Conservation (phyloP, 2,329 filamentous ascomycete genomes). For the Coniochaeta sp. region DNA sequence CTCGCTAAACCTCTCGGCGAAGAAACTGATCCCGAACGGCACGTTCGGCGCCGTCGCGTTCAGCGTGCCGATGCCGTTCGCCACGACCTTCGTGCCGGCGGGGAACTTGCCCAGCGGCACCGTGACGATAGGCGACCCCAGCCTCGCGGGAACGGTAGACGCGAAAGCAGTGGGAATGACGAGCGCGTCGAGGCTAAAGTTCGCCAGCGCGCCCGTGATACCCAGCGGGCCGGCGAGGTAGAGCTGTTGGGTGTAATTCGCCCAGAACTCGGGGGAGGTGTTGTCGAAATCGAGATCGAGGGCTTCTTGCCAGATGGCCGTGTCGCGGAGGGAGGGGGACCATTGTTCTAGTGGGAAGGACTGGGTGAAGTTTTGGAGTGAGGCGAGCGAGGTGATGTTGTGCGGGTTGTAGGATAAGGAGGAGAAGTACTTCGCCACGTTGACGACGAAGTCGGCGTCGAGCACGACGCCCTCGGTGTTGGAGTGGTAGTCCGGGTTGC, state of each 20-base stretch:
- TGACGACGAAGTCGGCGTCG: slow-evolving; percentile 47
- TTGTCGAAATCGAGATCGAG: slow-evolving; percentile 48
- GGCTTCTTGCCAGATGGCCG: slow-evolving; percentile 44
- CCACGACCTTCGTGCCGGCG: background rate
- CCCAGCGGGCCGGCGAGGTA: slow-evolving; percentile 37
- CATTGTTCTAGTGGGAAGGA: slow-evolving; percentile 44
- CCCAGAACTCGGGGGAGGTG: slow-evolving; percentile 48
- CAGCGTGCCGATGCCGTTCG: background rate
- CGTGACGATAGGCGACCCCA: background rate
- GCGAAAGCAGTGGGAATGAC: background rate
- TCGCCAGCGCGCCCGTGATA: background rate
- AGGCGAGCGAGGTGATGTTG: slow-evolving; percentile 41
- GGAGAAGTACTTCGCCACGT: slow-evolving; percentile 48
- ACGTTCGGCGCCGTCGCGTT: background rate
- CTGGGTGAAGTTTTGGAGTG: slow-evolving; percentile 50
- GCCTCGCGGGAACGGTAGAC: slow-evolving; percentile 17
- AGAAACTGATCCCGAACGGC: slow-evolving; percentile 51
- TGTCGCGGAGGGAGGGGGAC: slow-evolving; percentile 44
- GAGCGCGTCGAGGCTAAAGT: background rate
- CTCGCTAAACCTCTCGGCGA: slow-evolving; percentile 54
- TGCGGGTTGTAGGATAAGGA: slow-evolving; percentile 51
- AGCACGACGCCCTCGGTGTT: slow-evolving; percentile 35
- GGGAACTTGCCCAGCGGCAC: background rate
- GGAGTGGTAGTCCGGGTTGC: slow-evolving; percentile 15
- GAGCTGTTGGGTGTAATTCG: slow-evolving; percentile 44